Base-by-base conservation (phyloP, 495 filamentous ascomycete genomes). In the Talaromyces trachyspermus region DNA sequence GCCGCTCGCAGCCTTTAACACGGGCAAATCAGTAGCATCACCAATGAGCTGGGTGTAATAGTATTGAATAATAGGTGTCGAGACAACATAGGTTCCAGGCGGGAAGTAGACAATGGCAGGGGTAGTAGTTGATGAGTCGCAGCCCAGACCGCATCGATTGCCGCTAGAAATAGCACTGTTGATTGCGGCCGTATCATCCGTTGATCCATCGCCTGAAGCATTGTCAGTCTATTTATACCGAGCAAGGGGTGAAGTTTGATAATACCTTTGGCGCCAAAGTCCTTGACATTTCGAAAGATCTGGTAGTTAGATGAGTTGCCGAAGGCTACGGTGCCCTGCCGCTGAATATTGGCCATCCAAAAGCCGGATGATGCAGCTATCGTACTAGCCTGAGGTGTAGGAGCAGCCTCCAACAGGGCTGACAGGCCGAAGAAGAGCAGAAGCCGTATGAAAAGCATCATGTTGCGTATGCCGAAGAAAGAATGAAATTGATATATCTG, bases 161-260 rank as follows among this genome's bases (percentile, higher is more conserved):
- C 88, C 87, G 37, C 81, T 78, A 8, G 78, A 69, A 50, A 95
- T 88, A 24, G 90, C 90, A 49, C 72, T 64, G 67, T 95, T 95
- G 73, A 95, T 92, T n/a, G 89, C 88, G 14, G 61, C 81, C 2
- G 88, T 91, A 58, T 95, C 89, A 62, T 96, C 89, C 4, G 84
- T 88, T 1, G 71, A 62, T 20, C 89, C 89, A 48, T 92, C 85
- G 60, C 83, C 83, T 73, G 50, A 46, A 27, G 48, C 42, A 48
- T 52, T 49, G 41, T 66, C 39, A 52, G 57, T n/a, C 61, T 61
- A 42, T 57, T 46, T 56, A 48, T 61, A 52, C 23, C 12, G 5
- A 40, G 20, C 4, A 19, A 27, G 2, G 10, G 10, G 17, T 25
- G 15, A n/a, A 19, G 41, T 51, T 11, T 52, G 43, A 57, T 56